A percentile compares a stretch with the other conserved stretches of the same genome.
These are phyloP conservation scores for Fonsecaea pugnacius DNA, from an alignment of 2,329 filamentous ascomycete genomes.

Conservation along the genomic window DNA sequence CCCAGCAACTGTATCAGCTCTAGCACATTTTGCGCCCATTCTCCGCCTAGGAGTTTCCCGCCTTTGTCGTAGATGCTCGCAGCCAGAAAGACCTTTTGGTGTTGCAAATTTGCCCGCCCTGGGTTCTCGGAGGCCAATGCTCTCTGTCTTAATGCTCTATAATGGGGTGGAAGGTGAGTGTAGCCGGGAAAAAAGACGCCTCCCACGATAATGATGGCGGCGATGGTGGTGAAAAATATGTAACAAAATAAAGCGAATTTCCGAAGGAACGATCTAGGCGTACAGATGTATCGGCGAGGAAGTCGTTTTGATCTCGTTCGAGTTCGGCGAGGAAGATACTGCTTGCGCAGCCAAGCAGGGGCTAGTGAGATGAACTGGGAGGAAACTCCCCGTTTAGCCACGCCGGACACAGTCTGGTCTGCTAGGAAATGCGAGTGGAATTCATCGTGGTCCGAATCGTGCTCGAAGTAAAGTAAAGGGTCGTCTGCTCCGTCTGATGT, in stretches of 20 bases:
- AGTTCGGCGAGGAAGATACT: slow-evolving; percentile 17
- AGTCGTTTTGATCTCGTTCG: slow-evolving; percentile 20
- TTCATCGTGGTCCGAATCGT: slow-evolving; percentile 22
- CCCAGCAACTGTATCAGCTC: slow-evolving; percentile 69
- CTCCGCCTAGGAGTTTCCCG: slow-evolving; percentile 64
- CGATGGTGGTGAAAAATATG: slow-evolving; percentile 32
- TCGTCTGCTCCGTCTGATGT: slow-evolving; percentile 24
- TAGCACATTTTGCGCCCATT: slow-evolving; percentile 66
- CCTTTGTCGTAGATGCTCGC: slow-evolving; percentile 70
- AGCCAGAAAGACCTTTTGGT: slow-evolving; percentile 74
- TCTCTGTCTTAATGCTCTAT: slow-evolving; percentile 46
- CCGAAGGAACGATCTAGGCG: slow-evolving; percentile 30
- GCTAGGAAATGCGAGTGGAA: slow-evolving; percentile 26
- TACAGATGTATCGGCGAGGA: slow-evolving; percentile 20
- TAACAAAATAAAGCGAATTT: slow-evolving; percentile 31
- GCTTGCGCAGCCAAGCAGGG: slow-evolving; percentile 31
- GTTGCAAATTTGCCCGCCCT: slow-evolving; percentile 56
- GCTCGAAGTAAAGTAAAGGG: slow-evolving; percentile 16
- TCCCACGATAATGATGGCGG: slow-evolving; percentile 48
- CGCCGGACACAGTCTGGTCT: slow-evolving; percentile 11
- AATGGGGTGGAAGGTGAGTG: slow-evolving; percentile 59
- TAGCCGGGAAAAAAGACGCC: slow-evolving; percentile 61
- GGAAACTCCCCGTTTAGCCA: slow-evolving; percentile 16
- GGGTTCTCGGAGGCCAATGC: slow-evolving; percentile 41
- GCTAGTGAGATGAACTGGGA: slow-evolving; percentile 21